These are phyloP conservation scores for Pulveroboletus ravenelii DNA, from an alignment of 768 basidiomycete species.

Conservation along the genomic window DNA sequence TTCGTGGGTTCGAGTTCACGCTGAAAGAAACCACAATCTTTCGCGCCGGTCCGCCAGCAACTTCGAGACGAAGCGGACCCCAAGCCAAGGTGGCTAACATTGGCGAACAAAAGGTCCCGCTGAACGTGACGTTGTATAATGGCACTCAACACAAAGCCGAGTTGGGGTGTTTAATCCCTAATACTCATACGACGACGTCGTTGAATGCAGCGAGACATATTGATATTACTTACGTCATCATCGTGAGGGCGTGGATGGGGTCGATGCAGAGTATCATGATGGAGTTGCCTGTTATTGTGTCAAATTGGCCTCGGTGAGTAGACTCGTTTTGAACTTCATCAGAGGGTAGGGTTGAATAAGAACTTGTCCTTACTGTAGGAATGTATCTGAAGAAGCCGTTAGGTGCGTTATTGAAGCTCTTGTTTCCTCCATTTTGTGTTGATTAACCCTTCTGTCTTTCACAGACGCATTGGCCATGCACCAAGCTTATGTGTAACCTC, in stretches of 20 bases:
- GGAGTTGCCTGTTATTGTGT: conserved; percentile 76
- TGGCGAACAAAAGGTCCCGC: conserved; percentile 65
- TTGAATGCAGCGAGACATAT: conserved; percentile 79
- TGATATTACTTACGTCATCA: conserved; percentile 76
- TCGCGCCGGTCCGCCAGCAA: conserved; percentile 52
- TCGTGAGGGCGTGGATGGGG: conserved; percentile 74
- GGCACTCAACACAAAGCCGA: conserved; percentile 71
- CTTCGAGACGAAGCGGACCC: conserved; percentile 52
- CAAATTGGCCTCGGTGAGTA: conserved; percentile 80
- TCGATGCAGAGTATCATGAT: conserved; percentile 58
- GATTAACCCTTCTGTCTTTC: background rate
- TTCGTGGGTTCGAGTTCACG: conserved; percentile 80
- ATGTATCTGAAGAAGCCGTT: conserved; percentile 68
- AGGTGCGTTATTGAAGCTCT: conserved; percentile 27
- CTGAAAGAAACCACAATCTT: conserved; percentile 76
- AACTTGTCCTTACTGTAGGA: conserved; percentile 35
- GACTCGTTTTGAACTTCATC: background rate
- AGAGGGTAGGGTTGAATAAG: background rate
- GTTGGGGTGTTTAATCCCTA: conserved; percentile 62
- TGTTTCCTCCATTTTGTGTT: background rate
- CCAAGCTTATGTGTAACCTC: conserved; percentile 35
- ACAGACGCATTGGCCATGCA: conserved; percentile 47
- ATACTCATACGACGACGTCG: conserved; percentile 74
- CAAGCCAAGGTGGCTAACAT: conserved; percentile 51
- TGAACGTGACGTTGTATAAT: conserved; percentile 70